Evolutionary conservation across 495 filamentous ascomycete species (phyloP).

Genomic region (Parachaetomium inaequale): DNA sequence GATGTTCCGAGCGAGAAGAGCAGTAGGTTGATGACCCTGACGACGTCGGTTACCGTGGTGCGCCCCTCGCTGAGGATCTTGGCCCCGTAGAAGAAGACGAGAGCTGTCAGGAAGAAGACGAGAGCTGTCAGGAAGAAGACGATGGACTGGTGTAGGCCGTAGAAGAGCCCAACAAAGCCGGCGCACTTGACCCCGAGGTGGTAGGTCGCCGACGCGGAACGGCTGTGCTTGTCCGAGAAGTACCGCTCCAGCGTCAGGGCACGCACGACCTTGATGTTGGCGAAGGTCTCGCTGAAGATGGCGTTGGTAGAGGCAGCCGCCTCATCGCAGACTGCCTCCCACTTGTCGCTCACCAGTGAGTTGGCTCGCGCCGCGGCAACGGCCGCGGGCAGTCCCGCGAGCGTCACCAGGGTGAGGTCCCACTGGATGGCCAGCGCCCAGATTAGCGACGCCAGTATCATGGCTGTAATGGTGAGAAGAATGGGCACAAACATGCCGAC

Average conservation of each 20-base stretch:
- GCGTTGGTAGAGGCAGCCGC: conserved; percentile 51
- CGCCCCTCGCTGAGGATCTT: conserved; percentile 50
- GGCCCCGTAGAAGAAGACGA: conserved; percentile 82
- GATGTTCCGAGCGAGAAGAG: conserved; percentile 76
- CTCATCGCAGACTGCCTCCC: conserved; percentile 66
- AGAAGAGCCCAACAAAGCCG: conserved; percentile 64
- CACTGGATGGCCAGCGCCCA: conserved; percentile 77
- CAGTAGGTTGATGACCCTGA: conserved; percentile 77
- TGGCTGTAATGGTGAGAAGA: conserved; percentile 58
- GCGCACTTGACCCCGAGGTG: conserved; percentile 56
- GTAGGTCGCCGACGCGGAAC: conserved; percentile 48
- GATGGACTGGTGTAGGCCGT: conserved; percentile 68
- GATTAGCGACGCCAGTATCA: conserved; percentile 61
- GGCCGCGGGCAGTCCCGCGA: conserved; percentile 65
- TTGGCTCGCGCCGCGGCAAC: conserved; percentile 62
- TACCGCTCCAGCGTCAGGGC: conserved; percentile 71
- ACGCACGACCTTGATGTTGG: conserved; percentile 77
- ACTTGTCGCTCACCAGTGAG: conserved; percentile 57
- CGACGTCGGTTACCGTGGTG: conserved; percentile 51
- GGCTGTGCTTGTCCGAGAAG: conserved; percentile 64
- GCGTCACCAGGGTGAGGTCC: conserved; percentile 76
- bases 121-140: conserved; percentile 69
- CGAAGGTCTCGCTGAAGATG: conserved; percentile 74
- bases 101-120: conserved; percentile 67
- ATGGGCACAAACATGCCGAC: conserved; percentile 73